phyloP scores from a whole-genome alignment of 768 basidiomycete genomes.

The Xerocomellus dryophilus region DNA sequence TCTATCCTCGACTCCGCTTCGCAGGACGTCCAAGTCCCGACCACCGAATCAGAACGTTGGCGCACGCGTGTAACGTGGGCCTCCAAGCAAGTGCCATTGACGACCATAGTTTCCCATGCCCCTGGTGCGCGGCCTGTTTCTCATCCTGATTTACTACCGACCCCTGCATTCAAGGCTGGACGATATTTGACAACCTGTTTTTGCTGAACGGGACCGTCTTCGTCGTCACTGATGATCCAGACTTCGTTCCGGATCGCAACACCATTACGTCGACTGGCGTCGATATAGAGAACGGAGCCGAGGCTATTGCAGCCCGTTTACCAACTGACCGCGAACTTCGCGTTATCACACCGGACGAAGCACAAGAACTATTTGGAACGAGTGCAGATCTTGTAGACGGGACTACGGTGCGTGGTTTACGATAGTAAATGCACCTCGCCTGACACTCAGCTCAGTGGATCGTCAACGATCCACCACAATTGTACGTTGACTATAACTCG shows the following conservation, averaged over 20 bases:
- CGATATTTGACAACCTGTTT: constrained; percentile 82
- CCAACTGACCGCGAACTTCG: constrained; percentile 80
- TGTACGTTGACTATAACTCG: constrained; percentile 44
- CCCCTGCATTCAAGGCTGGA: constrained; percentile 63
- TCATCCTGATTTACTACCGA: background rate
- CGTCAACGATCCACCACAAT: constrained; percentile 84
- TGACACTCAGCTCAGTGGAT: constrained; percentile 51
- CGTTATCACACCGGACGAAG: constrained; percentile 67
- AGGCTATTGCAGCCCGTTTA: constrained; percentile 53
- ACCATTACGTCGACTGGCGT: constrained; percentile 71
- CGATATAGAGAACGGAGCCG: constrained; percentile 54
- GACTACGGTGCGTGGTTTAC: constrained; percentile 49
- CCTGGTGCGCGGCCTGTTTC: constrained; percentile 47
- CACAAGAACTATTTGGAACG: constrained; percentile 64
- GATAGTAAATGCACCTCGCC: background rate
- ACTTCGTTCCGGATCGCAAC: constrained; percentile 58
- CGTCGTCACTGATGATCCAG: constrained; percentile 73
- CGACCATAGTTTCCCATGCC: constrained; percentile 70
- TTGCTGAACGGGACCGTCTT: constrained; percentile 78
- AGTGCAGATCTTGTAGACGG: constrained; percentile 78
- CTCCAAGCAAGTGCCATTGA: constrained; percentile 44
- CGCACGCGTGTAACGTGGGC: constrained; percentile 41
- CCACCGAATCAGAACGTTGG: constrained; percentile 25
- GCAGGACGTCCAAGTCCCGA: constrained; percentile 6
- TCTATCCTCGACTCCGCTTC: background rate